A percentile compares a stretch with the other conserved stretches of the same genome.
phyloP scores from a whole-genome alignment of 495 filamentous ascomycete genomes.

The Aspergillus nidulans region DNA sequence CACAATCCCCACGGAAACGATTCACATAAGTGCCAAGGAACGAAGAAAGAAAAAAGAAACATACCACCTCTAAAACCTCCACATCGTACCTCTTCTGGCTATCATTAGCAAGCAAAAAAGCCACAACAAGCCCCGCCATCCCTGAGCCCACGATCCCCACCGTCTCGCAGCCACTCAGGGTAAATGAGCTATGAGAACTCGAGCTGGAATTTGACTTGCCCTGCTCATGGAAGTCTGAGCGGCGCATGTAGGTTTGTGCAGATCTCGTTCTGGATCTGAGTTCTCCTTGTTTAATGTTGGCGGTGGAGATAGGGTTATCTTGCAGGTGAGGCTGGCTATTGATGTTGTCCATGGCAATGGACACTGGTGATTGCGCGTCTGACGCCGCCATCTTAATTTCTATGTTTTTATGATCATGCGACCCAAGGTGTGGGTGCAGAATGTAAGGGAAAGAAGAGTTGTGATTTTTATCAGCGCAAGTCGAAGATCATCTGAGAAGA shows the following conservation, averaged over 20 bases:
- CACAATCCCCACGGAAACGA: neutral
- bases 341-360: neutral
- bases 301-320: neutral
- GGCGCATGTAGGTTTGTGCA: neutral
- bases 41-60: neutral
- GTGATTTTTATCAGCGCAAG: neutral
- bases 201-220: neutral
- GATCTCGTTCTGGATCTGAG: neutral
- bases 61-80: constrained; percentile 46
- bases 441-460: neutral
- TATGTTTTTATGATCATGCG: neutral
- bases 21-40: neutral
- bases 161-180: neutral
- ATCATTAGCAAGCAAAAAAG: constrained; percentile 36
- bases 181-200: neutral
- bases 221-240: neutral
- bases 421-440: neutral
- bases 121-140: constrained; percentile 50
- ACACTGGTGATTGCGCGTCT: neutral
- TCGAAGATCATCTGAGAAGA: neutral
- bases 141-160: constrained; percentile 53
- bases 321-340: too few relatives aligned
- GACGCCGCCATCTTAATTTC: neutral
- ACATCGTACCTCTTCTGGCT: constrained; percentile 20
- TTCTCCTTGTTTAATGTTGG: neutral